A percentile compares a stretch with the other conserved stretches of the same genome.
phyloP scores from a whole-genome alignment of 2,329 filamentous ascomycete genomes.

The Triangularia setosa region DNA sequence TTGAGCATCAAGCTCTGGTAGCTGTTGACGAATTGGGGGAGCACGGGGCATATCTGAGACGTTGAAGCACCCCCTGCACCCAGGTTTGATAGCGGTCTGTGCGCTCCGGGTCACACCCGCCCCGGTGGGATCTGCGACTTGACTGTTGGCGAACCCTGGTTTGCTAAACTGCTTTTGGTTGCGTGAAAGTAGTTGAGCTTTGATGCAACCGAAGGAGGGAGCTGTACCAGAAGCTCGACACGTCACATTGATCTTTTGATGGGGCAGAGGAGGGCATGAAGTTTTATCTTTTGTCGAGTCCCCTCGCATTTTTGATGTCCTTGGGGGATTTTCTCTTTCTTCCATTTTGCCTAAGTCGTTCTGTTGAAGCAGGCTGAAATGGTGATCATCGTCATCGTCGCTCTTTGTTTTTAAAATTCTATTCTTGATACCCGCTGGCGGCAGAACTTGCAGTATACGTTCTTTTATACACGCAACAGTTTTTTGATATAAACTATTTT shows the following conservation, averaged over 20 bases:
- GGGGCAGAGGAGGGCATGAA: neutral
- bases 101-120: slow-evolving; percentile 12
- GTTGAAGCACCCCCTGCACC: neutral
- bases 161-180: neutral
- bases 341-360: slow-evolving; percentile 24
- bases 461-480: neutral
- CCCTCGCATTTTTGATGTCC: slow-evolving; percentile 9
- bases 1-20: no score
- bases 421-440: slow-evolving; percentile 20
- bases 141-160: no score
- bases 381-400: slow-evolving; percentile 24
- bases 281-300: slow-evolving; percentile 11
- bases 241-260: neutral
- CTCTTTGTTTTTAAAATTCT: slow-evolving; percentile 12
- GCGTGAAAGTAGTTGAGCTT: neutral
- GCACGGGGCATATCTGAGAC: neutral
- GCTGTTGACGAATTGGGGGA: neutral
- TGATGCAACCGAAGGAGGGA: no score
- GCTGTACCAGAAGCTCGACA: neutral
- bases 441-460: slow-evolving; percentile 4
- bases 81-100: slow-evolving; percentile 11
- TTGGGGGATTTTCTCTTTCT: slow-evolving; percentile 15
- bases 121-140: slow-evolving; percentile 17
- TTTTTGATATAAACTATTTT: slow-evolving; percentile 7
- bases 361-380: slow-evolving; percentile 25